phyloP scores from a whole-genome alignment of 2,329 filamentous ascomycete genomes.

The Fusarium graminum region DNA sequence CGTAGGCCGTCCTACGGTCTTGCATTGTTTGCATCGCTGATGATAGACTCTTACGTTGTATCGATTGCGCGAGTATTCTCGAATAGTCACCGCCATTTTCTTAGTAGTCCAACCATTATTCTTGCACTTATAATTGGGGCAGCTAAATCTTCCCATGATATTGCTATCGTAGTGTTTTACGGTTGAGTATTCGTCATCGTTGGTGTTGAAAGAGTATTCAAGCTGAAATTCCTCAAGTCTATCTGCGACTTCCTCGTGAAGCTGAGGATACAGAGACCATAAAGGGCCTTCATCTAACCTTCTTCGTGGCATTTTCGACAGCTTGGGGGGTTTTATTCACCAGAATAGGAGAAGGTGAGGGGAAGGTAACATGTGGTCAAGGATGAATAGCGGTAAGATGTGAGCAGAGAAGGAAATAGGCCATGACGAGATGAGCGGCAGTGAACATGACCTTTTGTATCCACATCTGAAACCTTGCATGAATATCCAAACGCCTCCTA shows the following conservation, averaged over 20 bases:
- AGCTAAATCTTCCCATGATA: constrained; percentile 53
- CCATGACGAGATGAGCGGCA: no score
- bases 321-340: neutral
- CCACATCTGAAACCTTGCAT: no score
- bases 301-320: constrained; percentile 1
- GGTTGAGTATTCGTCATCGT: constrained; percentile 25
- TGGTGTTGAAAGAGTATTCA: constrained; percentile 43
- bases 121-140: constrained; percentile 47
- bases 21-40: constrained; percentile 54
- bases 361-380: neutral
- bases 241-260: constrained; percentile 32
- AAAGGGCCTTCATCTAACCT: neutral
- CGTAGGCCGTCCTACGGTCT: constrained; percentile 44
- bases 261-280: constrained; percentile 41
- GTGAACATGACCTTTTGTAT: no score
- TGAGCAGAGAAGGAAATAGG: no score
- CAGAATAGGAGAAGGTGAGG: neutral
- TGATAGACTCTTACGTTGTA: constrained; percentile 57
- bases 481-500: no score
- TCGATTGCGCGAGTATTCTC: constrained; percentile 44
- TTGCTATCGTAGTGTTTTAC: constrained; percentile 46
- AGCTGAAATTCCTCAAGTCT: constrained; percentile 34
- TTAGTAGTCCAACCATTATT: constrained; percentile 51
- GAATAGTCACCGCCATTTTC: constrained; percentile 53
- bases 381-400: neutral